Evolutionary conservation across 2,329 filamentous ascomycete genomes (phyloP).

Genomic region (Polytolypa hystricis): DNA sequence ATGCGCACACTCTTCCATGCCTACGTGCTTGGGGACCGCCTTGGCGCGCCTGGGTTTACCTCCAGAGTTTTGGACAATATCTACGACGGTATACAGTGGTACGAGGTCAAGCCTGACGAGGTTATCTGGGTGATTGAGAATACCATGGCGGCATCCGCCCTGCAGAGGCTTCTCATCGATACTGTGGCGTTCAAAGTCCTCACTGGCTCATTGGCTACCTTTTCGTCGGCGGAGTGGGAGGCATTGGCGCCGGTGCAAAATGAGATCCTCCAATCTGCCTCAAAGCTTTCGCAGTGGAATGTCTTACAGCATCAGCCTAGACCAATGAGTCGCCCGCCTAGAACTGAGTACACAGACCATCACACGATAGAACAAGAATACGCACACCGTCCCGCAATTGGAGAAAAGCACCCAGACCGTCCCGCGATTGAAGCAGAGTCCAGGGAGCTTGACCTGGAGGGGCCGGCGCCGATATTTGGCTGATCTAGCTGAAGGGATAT

Average conservation of each 20-base stretch:
- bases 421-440: too few relatives aligned
- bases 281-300: not conserved
- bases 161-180: constrained; percentile 9
- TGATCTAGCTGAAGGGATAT: too few relatives aligned
- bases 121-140: constrained; percentile 5
- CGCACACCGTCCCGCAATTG: too few relatives aligned
- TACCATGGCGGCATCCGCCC: constrained; percentile 1
- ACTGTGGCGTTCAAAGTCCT: constrained; percentile 6
- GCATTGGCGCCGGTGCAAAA: constrained; percentile 3
- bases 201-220: not conserved
- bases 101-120: constrained; percentile 7
- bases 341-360: too few relatives aligned
- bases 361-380: too few relatives aligned
- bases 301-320: too few relatives aligned
- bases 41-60: constrained; percentile 4
- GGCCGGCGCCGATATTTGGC: too few relatives aligned
- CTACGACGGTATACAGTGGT: not conserved
- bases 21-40: constrained; percentile 8
- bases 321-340: too few relatives aligned
- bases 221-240: constrained; percentile 3
- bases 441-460: too few relatives aligned
- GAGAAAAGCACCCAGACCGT: too few relatives aligned
- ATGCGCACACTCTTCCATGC: constrained; percentile 3
- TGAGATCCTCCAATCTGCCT: constrained; percentile 5
- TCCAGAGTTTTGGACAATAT: constrained; percentile 5